These are phyloP conservation scores for Alloascoidea africana DNA, from an alignment of 805 yeast genomes.

Conservation along the genomic window DNA sequence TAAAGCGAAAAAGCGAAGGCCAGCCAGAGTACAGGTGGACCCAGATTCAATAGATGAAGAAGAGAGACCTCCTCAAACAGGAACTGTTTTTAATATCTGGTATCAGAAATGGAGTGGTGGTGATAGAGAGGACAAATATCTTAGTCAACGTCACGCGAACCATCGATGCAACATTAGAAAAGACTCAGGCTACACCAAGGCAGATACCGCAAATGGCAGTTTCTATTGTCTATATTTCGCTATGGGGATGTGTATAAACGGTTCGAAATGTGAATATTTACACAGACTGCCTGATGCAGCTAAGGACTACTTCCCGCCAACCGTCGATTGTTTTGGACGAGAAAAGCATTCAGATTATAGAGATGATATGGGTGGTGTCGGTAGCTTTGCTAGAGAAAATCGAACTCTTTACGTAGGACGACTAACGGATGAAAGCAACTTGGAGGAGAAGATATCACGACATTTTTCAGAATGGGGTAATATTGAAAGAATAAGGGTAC, in stretches of 20 bases:
- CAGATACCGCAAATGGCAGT: constrained; percentile 30
- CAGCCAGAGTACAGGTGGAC: constrained; percentile 67
- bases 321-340: constrained; percentile 85
- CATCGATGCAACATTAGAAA: constrained; percentile 39
- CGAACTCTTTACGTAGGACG: constrained; percentile 63
- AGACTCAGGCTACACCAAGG: constrained; percentile 69
- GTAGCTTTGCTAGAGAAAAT: constrained; percentile 57
- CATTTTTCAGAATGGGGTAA: constrained; percentile 67
- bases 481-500: constrained; percentile 47
- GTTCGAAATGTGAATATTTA: constrained; percentile 57
- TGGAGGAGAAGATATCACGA: constrained; percentile 24
- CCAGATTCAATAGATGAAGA: constrained; percentile 40
- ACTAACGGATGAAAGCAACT: constrained; percentile 27
- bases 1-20: constrained; percentile 22
- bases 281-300: constrained; percentile 57
- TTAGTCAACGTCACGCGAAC: constrained; percentile 31
- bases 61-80: constrained; percentile 65
- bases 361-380: constrained; percentile 93
- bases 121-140: constrained; percentile 24
- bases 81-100: constrained; percentile 78
- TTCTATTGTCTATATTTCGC: constrained; percentile 77
- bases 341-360: constrained; percentile 69
- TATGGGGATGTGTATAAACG: constrained; percentile 74
- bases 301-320: constrained; percentile 40
- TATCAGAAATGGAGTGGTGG: constrained; percentile 82